Percentiles rank a stretch among this genome's conserved stretches.
These are phyloP conservation scores for Cunninghamia lanceolata DNA, from an alignment of 75 land plant species.

Conservation along the genomic window DNA sequence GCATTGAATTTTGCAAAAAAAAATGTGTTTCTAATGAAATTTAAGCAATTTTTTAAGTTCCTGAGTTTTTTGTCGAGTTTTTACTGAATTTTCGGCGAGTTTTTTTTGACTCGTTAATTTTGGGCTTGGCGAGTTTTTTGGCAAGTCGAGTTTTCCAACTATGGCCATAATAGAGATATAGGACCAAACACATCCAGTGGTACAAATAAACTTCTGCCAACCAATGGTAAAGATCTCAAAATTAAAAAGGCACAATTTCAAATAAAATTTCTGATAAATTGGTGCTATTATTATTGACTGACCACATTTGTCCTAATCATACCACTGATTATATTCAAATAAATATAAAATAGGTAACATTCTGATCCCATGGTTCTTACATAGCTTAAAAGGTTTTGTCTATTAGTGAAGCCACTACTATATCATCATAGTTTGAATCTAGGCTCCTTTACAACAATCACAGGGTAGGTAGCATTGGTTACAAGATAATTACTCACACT, in stretches of 20 bases:
- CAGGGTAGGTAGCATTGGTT: slow-evolving; percentile 43
- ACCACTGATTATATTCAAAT: neutral
- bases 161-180: neutral
- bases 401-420: neutral
- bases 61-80: no score
- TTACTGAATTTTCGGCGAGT: no score
- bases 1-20: no score
- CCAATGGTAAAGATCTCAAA: neutral
- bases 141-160: no score
- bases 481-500: slow-evolving; percentile 50
- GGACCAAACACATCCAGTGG: neutral
- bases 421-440: slow-evolving; percentile 11
- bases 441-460: slow-evolving; percentile 44
- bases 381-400: neutral
- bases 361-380: neutral
- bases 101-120: no score
- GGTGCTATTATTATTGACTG: neutral
- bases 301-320: neutral
- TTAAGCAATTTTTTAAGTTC: no score
- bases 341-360: neutral
- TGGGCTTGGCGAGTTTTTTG: no score
- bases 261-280: neutral
- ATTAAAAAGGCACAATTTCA: neutral
- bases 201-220: neutral
- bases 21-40: no score